Percentiles rank a stretch among this genome's conserved stretches.
These are phyloP conservation scores for Trichocladium uniseriatum DNA, from an alignment of 495 filamentous ascomycete species.

Conservation along the genomic window DNA sequence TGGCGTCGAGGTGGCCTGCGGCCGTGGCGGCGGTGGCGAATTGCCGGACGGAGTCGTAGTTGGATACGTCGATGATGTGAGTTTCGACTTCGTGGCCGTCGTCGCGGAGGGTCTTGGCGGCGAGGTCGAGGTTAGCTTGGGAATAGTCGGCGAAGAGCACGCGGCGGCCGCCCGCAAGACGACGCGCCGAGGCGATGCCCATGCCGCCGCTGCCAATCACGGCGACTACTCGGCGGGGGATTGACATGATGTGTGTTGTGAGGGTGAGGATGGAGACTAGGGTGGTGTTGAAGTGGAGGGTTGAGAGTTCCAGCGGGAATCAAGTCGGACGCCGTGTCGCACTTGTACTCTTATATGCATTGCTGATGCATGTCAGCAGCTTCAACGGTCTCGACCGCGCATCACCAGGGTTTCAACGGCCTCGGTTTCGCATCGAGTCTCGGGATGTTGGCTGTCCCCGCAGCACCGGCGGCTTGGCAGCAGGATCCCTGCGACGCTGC, in stretches of 20 bases:
- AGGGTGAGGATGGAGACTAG: neutral
- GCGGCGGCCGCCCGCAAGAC: slow-evolving; percentile 7
- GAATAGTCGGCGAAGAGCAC: slow-evolving; percentile 15
- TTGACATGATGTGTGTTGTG: neutral
- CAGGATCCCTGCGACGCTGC: no score
- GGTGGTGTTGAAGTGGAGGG: neutral
- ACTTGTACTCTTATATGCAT: no score
- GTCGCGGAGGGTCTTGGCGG: slow-evolving; percentile 9
- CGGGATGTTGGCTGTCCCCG: no score
- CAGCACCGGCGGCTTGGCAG: no score
- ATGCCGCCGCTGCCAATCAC: slow-evolving; percentile 20
- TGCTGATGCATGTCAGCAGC: no score
- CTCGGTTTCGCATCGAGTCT: no score
- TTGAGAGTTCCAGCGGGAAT: no score
- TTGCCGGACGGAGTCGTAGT: slow-evolving; percentile 9
- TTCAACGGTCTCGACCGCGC: no score
- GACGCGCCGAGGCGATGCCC: slow-evolving; percentile 16
- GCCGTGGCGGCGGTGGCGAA: slow-evolving; percentile 47
- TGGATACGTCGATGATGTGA: slow-evolving; percentile 15
- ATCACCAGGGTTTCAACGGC: no score
- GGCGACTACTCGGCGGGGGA: slow-evolving; percentile 9
- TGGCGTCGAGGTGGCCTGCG: slow-evolving; percentile 61
- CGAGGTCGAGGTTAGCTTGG: slow-evolving; percentile 9
- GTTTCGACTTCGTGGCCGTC: slow-evolving; percentile 14
- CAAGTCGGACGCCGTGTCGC: no score